These are phyloP conservation scores for Fomes fomentarius DNA, from an alignment of 1,284 basidiomycete species.

Conservation along the genomic window DNA sequence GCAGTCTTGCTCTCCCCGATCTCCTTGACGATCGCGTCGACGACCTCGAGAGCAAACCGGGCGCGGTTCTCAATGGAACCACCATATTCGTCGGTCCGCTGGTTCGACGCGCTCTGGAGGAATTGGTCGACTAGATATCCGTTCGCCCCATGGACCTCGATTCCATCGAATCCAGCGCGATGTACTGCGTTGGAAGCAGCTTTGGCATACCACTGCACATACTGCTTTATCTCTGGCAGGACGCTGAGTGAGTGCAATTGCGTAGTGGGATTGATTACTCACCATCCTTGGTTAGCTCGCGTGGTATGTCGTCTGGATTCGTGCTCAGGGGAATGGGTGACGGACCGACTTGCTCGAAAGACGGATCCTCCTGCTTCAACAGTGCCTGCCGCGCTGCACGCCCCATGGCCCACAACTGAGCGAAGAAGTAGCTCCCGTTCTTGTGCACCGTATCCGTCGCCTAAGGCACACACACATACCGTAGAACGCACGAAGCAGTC, in stretches of 20 bases:
- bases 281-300: constrained; percentile 1
- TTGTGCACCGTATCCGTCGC: constrained; percentile 22
- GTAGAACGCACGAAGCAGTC: too few relatives aligned
- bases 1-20: constrained; percentile 45
- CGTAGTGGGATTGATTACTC: background rate
- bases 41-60: constrained; percentile 49
- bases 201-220: constrained; percentile 23
- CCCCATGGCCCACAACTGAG: constrained; percentile 50
- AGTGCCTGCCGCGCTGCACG: constrained; percentile 7
- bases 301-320: background rate
- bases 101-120: constrained; percentile 42
- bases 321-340: background rate
- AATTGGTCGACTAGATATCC: constrained; percentile 44
- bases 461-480: background rate
- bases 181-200: constrained; percentile 30
- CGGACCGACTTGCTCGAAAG: background rate
- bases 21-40: constrained; percentile 43
- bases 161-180: constrained; percentile 26
- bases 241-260: constrained; percentile 1
- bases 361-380: background rate
- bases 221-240: constrained; percentile 31
- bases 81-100: constrained; percentile 60
- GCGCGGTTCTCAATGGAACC: constrained; percentile 53
- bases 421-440: constrained; percentile 39
- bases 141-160: constrained; percentile 38